A percentile compares a stretch with the other conserved stretches of the same genome.
Conservation (phyloP, 2,329 filamentous ascomycete genomes). For the Cladosporium sp. region DNA sequence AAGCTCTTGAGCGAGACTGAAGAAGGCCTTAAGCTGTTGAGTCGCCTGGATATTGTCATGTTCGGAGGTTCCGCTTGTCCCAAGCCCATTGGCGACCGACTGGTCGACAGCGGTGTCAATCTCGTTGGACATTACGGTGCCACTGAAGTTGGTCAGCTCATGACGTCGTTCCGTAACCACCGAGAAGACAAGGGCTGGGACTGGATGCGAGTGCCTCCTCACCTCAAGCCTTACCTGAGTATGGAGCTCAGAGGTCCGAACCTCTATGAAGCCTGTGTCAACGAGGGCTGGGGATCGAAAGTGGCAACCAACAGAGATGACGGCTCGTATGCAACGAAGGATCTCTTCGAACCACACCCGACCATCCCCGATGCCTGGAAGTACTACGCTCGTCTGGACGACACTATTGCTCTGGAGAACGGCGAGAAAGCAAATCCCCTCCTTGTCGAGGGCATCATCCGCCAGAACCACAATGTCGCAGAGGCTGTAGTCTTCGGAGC, state of each 20-base stretch:
- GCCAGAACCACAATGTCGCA: slow-evolving; percentile 50
- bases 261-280: slow-evolving; percentile 44
- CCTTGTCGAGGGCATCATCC: slow-evolving; percentile 24
- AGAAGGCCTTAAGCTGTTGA: slow-evolving; percentile 41
- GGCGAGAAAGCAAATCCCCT: slow-evolving; percentile 36
- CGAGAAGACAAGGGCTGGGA: slow-evolving; percentile 58
- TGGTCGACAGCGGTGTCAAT: slow-evolving; percentile 25
- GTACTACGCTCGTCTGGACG: slow-evolving; percentile 34
- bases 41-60: slow-evolving; percentile 26
- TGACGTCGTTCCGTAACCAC: slow-evolving; percentile 55
- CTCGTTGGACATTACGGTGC: slow-evolving; percentile 36
- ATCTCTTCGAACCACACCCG: slow-evolving; percentile 34
- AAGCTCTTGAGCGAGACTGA: slow-evolving; percentile 60
- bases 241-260: slow-evolving; percentile 34
- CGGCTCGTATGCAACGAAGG: slow-evolving; percentile 40
- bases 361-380: slow-evolving; percentile 32
- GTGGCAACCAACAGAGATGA: slow-evolving; percentile 47
- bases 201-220: slow-evolving; percentile 47
- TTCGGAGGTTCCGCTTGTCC: slow-evolving; percentile 31
- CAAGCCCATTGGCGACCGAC: slow-evolving; percentile 28
- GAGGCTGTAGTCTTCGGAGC: slow-evolving; percentile 59
- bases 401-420: slow-evolving; percentile 34
- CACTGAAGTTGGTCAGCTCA: slow-evolving; percentile 61
- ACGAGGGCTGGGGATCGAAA: slow-evolving; percentile 33
- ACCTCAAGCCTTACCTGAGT: slow-evolving; percentile 24